Base-by-base conservation (phyloP, 129 eudicot species). In the Artemisia argyi region DNA sequence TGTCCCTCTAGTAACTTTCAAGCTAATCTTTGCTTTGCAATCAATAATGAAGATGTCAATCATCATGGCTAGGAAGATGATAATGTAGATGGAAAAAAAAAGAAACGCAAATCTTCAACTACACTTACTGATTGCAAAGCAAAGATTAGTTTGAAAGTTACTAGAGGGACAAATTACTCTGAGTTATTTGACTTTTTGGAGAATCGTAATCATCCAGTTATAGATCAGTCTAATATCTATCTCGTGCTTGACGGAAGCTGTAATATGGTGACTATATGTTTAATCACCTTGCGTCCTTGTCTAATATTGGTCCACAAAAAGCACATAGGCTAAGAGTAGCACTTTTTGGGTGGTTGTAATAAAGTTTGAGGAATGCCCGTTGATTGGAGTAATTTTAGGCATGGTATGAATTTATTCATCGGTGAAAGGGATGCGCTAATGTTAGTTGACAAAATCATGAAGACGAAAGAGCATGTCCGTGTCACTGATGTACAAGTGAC, bases 351-450 rank as follows among this genome's bases (percentile, higher is more conserved):
- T 24, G 65, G 65, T 9, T 24, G 22, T 26, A 16, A 20, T 20
- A 59, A 11, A 11, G 65, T 59, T 2, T 44, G 65, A 11, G 65
- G 18, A 22, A 59, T 16, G 24, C 20, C 7, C 2, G 15, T 3
- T 0, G 65, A 59, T 59, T 59, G 11, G 1, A 59, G 11, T 11
- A 59, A 59, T 0, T 11, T 26, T 24, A 24, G n/a, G 11, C 24
- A 13, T 15, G 65, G 12, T 18, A 26, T 59, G 3, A 59, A 59
- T 15, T 20, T 3, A 3, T 59, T 12, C 2, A n/a, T 59, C 0
- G 65, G 65, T 20, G 65, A 59, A 5, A 59, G 39, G 13, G 65
- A 59, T 20, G 65, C 65, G 3, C 42, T 24, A 13, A 59, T 59
- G 65, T 59, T 24, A 15, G 65, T 26, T 24, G 44, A 59, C 15